Evolutionary conservation across 805 yeast genomes (phyloP), one percentile per base, ranked within the genome.

Genomic region (Candida silvatica): DNA sequence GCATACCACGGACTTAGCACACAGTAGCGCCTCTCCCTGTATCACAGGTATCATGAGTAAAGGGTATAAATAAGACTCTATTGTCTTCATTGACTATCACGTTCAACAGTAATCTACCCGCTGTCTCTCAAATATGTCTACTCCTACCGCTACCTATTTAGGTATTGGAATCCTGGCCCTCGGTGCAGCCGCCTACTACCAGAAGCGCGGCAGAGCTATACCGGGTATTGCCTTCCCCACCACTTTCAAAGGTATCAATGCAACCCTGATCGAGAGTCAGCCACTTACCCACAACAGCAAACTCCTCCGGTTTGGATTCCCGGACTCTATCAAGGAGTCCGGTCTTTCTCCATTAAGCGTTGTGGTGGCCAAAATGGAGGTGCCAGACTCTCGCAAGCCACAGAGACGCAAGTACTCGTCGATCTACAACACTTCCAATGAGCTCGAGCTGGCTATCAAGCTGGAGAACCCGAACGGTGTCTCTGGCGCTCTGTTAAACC

Each of bases 391-490:
- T 11, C 27, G 36, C n/a, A 20, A 15, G 7, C 29, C 32, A 6
- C 4, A 11, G 6, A 15, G 32, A n/a, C 25, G 41, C 26, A 36
- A 36, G n/a, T 38, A 11, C 23, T 30, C 38, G 11, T 32, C 36
- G 23, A 35, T 38, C 14, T 38, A 36, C 20, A 32, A 24, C 8
- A 36, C 35, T 20, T 31, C 29, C n/a, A 34, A 35, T 14, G 17
- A 17, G 16, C 14, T 38, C 8, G 31, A 34, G 12, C 36, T 38
- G 12, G 39, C 39, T 15, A 31, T 38, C 14, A 38, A 38, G 17
- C 35, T 26, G 5, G 27, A 34, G 12, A 17, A 35, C 17, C 7
- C 17, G 17, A 19, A 35, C 18, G 23, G 33, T 19, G 35, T 36
- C 19, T 27, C 33, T 22, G 25, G 29, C 15, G 25, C 32, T 4